phyloP scores from a whole-genome alignment of 495 filamentous ascomycete genomes.

The Articulospora tetracladia region DNA sequence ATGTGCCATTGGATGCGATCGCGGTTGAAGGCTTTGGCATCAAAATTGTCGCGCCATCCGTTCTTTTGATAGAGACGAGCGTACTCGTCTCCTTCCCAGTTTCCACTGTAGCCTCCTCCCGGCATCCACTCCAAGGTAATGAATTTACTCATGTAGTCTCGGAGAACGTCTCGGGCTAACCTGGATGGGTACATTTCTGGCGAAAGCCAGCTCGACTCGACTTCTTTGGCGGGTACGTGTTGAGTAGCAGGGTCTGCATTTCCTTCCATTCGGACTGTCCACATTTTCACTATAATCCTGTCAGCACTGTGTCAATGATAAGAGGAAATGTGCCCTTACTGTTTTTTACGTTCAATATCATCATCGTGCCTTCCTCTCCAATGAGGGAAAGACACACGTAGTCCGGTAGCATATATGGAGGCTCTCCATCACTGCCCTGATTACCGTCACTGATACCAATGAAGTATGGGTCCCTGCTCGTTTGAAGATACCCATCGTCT shows the following conservation, averaged over 20 bases:
- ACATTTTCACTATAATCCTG: background rate
- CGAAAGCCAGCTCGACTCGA: background rate
- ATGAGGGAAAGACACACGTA: background rate
- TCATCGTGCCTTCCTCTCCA: background rate
- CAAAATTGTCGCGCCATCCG: conserved; percentile 2
- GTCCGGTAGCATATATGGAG: background rate
- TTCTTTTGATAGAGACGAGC: background rate
- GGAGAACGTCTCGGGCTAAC: background rate
- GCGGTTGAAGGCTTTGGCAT: background rate
- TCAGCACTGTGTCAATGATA: background rate
- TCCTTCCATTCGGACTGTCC: background rate
- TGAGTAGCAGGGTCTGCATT: conserved; percentile 3
- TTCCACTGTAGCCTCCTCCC: conserved; percentile 1
- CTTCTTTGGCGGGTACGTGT: background rate
- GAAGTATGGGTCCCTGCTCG: background rate
- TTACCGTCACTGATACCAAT: background rate
- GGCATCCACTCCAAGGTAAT: conserved; percentile 11
- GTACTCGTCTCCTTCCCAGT: background rate
- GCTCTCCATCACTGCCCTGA: background rate
- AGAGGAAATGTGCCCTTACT: background rate
- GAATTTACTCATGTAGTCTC: conserved; percentile 1
- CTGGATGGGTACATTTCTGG: conserved; percentile 1
- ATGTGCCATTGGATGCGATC: conserved; percentile 2
- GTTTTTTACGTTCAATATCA: conserved; percentile 1
- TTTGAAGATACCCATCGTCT: background rate